These are phyloP conservation scores for Debaryomyces coudertii DNA, from an alignment of 1,139 yeast species.

Conservation along the genomic window DNA sequence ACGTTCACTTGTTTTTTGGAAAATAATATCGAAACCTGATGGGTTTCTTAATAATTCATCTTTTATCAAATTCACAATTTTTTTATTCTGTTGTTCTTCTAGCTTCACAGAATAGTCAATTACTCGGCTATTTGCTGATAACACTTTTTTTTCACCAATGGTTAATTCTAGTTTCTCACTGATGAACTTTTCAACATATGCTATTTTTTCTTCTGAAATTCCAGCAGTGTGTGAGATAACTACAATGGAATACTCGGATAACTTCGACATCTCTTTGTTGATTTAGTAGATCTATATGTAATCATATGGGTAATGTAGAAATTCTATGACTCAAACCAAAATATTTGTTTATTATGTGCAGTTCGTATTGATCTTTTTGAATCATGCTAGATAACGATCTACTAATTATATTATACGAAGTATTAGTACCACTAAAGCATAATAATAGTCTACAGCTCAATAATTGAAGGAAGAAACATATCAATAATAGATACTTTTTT, in stretches of 20 bases:
- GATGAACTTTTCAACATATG: slow-evolving; percentile 13
- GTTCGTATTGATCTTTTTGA: neutral
- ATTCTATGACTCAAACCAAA: slow-evolving; percentile 5
- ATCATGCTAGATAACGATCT: neutral
- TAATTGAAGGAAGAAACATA: neutral
- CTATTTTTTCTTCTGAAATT: slow-evolving; percentile 5
- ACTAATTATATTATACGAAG: neutral
- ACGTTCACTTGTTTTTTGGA: slow-evolving; percentile 38
- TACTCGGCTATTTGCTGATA: slow-evolving; percentile 17
- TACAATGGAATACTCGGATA: slow-evolving; percentile 19
- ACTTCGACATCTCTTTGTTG: neutral
- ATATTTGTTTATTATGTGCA: slow-evolving; percentile 1
- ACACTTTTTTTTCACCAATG: slow-evolving; percentile 9
- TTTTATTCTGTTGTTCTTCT: slow-evolving; percentile 12
- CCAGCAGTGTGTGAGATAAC: slow-evolving; percentile 21
- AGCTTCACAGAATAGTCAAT: slow-evolving; percentile 18
- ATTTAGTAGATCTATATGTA: neutral
- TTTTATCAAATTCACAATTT: slow-evolving; percentile 12
- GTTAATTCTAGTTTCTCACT: slow-evolving; percentile 12
- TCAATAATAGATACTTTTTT: neutral
- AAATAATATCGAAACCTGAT: slow-evolving; percentile 33
- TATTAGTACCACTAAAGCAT: neutral
- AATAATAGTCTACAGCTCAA: neutral
- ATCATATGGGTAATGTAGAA: neutral
- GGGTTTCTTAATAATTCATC: slow-evolving; percentile 7